Evolutionary conservation across 768 basidiomycete species (phyloP), one percentile per base, ranked within the genome.

Genomic region (Naganishia antarctica): DNA sequence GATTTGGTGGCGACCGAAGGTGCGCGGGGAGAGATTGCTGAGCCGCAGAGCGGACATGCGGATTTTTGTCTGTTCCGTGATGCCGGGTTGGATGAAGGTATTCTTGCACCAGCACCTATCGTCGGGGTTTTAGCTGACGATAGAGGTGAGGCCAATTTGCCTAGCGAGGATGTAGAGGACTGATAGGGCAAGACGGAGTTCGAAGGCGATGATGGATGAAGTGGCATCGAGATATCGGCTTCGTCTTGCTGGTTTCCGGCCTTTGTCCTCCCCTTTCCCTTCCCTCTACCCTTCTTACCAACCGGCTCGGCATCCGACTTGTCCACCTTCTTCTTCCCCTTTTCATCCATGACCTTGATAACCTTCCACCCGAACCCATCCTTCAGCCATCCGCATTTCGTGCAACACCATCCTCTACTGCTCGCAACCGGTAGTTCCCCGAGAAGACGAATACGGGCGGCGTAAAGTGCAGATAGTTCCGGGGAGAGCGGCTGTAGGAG

Each of bases 281-380:
- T 63, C 51, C 47, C 28, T 43, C 21, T 18, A 16, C 26, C 63
- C 48, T 66, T 66, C 32, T 58, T 66, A 16, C 15, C 29, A 2
- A 50, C 32, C 18, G 46, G n/a, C 13, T n/a, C 51, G 8, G 31
- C n/a, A n/a, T n/a, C n/a, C 11, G 34, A 37, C 41, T 25, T 63
- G 29, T 50, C 31, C 29, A 29, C 23, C 32, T n/a, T 16, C n/a
- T 40, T 57, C 53, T 58, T 46, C 29, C 43, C 59, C 59, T 23
- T 64, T 48, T 57, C 53, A 21, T 26, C 16, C 44, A 49, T 48
- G 15, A 61, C 50, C 51, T 57, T 57, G 40, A 67, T 53, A 2
- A 67, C 41, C 47, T 60, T 67, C 66, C 66, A 67, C 9, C 61
- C 66, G 28, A 44, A 67, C 29, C 45, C 66, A 18, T 57, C 53